Base-by-base conservation (phyloP, 2,329 filamentous ascomycete genomes). In the Colletotrichum orchidophilum region DNA sequence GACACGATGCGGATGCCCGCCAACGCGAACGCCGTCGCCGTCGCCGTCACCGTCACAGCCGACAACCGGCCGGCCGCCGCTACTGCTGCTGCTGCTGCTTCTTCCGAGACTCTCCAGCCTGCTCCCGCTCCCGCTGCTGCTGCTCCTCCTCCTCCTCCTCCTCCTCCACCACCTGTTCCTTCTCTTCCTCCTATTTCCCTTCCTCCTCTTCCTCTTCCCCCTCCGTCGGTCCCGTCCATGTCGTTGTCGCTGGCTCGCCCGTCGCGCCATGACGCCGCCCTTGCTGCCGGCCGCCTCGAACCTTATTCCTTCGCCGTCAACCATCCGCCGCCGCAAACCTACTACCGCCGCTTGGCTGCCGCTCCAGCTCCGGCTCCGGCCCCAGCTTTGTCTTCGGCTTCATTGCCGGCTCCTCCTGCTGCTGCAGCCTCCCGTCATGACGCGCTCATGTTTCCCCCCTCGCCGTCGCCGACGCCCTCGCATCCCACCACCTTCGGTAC, bases 1-100 rank as follows among this genome's bases (percentile, higher is more conserved):
- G 69, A 71, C 69, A 71, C 58, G 64, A 71, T 71, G 69, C 69
- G 69, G 64, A 69, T 71, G 69, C 58, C 64, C 58, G 69, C 64
- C 58, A 54, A 62, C 65, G 35, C 29, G 33, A 62, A 62, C 59
- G 52, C 54, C 29, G 24, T 29, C 27, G 64, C 35, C 58, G 65
- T 42, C 65, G 58, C 42, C 55, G 53, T 49, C 55, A 50, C 63
- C 29, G 54, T 58, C 42, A 12, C 63, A 39, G 18, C 55, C 27
- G 64, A 67, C 33, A 46, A 39, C 31, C 58, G 64, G 35, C 50
- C 64, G 57, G 49, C 52, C 12, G 29, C 39, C 26, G 27, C 60
- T n/a, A n/a, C 60, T 27, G 53, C 24, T 49, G 24, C 24, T 29
- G 12, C 57, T 21, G 58, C 42, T 26, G 31, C 39, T 27, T 9